Evolutionary conservation across 371 early-diverging fungal species (phyloP).

Genomic region (Haplosporangium sp.): DNA sequence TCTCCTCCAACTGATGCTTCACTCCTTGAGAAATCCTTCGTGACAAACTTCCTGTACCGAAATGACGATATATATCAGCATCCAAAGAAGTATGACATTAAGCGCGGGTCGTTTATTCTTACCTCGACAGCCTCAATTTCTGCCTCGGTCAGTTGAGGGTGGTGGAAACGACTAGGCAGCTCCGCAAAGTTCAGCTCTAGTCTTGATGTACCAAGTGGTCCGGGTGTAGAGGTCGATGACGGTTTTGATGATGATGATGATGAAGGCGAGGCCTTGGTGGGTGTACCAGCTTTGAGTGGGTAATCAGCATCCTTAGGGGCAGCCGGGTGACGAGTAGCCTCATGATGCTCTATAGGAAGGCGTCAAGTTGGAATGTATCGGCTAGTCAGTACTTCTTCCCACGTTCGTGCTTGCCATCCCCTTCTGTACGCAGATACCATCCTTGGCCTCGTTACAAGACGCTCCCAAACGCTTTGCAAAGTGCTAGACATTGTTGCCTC

Average conservation of each 20-base stretch:
- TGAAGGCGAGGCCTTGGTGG: constrained; percentile 12
- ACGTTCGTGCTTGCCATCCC: too few relatives aligned
- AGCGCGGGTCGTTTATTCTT: background rate
- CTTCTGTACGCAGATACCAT: too few relatives aligned
- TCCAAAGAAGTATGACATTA: background rate
- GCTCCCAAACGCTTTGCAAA: too few relatives aligned
- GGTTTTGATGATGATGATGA: constrained; percentile 13
- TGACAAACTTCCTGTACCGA: too few relatives aligned
- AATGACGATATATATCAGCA: too few relatives aligned
- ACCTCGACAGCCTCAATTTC: constrained; percentile 67
- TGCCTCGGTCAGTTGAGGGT: constrained; percentile 55
- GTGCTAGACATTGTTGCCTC: too few relatives aligned
- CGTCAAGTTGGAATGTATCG: too few relatives aligned
- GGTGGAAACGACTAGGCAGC: constrained; percentile 58
- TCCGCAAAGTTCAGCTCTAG: constrained; percentile 53
- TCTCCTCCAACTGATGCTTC: too few relatives aligned
- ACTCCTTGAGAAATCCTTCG: too few relatives aligned
- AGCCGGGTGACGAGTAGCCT: constrained; percentile 38
- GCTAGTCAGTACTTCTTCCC: too few relatives aligned
- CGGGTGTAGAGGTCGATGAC: constrained; percentile 8
- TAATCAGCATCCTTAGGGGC: constrained; percentile 41
- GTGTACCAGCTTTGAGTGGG: constrained; percentile 24
- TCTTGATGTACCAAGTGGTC: constrained; percentile 28
- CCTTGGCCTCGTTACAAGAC: too few relatives aligned
- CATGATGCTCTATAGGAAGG: constrained; percentile 25